phyloP scores from a whole-genome alignment of 129 eudicot genomes.

The Artemisia annua region DNA sequence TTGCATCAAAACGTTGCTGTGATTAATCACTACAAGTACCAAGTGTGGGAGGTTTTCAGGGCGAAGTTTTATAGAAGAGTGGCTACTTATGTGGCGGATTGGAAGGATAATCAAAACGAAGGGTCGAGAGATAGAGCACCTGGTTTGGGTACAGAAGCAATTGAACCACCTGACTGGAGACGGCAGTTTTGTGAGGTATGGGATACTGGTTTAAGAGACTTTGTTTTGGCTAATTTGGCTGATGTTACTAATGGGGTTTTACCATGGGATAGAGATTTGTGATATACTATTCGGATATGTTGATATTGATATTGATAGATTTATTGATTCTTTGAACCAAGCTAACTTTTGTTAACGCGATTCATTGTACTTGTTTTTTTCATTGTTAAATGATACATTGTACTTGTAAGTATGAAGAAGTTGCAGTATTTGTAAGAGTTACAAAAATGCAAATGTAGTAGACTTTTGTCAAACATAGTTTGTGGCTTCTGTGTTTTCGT shows the following conservation, averaged over 20 bases:
- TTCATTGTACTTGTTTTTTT: conserved; percentile 11
- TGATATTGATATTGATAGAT: conserved; percentile 19
- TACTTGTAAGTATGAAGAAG: conserved; percentile 23
- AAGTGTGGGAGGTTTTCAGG: conserved; percentile 90
- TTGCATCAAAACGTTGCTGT: conserved; percentile 51
- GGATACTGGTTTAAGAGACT: conserved; percentile 90
- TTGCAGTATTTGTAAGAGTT: not conserved
- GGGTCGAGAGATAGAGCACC: conserved; percentile 97
- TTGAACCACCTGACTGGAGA: conserved; percentile 93
- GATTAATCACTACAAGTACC: conserved; percentile 92
- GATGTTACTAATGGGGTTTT: conserved; percentile 66
- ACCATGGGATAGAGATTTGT: conserved; percentile 69
- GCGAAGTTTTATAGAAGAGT: conserved; percentile 88
- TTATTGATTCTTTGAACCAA: conserved; percentile 37
- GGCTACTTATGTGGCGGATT: conserved; percentile 97
- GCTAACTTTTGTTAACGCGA: not conserved
- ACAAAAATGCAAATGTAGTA: too few relatives aligned
- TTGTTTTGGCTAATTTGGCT: conserved; percentile 75
- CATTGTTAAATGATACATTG: conserved; percentile 5
- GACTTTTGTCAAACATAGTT: too few relatives aligned
- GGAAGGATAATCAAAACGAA: conserved; percentile 87
- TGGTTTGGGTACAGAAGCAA: conserved; percentile 92
- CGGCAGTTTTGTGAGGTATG: conserved; percentile 87
- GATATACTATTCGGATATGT: conserved; percentile 21
- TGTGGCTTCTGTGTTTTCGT: too few relatives aligned